Base-by-base conservation (phyloP, 805 yeast species). In the Candida patagonica region DNA sequence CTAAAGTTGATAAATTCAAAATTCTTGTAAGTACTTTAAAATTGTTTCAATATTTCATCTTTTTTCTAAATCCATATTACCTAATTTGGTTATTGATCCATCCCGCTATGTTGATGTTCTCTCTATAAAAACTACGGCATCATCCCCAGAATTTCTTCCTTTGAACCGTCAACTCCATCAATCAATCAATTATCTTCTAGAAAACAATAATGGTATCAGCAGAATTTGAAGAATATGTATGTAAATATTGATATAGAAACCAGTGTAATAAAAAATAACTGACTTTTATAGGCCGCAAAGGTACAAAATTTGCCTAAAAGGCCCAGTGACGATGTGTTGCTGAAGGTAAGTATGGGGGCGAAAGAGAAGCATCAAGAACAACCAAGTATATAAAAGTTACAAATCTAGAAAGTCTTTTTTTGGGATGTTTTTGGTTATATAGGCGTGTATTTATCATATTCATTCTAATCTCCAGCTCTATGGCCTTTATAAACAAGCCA, bases 401-500 rank as follows among this genome's bases (percentile, higher is more conserved):
- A 8, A 12, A 12, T 8, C 26, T 24, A 8, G 8, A 24, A 8
- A 12, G 26, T 24, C 12, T 24, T 24, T 24, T 24, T 24, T 12
- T 24, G 26, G 10, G 8, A 12, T 24, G 8, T 8, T 8, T 24
- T 8, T 24, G 26, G 12, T 24, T 24, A 12, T 22, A 25, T n/a
- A 26, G 8, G 25, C 16, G 25, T 22, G 9, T 12, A 32, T 23
- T 21, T 9, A 6, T 12, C n/a, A 3, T 10, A 34, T 27, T 40
- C 20, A 21, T 9, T 10, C 25, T 15, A 32, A 32, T 4, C 5
- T 38, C 35, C 26, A 53, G 62, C 71, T 92, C 55, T 92, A 92
- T 68, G 96, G 89, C 36, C 72, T 92, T 54, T 92, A 73, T 80
- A 92, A 92, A 67, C 98, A 92, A 70, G 95, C 97, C 53, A 89